phyloP scores from a whole-genome alignment of 2,329 filamentous ascomycete genomes.

The Phaeophleospora eucalypticola region DNA sequence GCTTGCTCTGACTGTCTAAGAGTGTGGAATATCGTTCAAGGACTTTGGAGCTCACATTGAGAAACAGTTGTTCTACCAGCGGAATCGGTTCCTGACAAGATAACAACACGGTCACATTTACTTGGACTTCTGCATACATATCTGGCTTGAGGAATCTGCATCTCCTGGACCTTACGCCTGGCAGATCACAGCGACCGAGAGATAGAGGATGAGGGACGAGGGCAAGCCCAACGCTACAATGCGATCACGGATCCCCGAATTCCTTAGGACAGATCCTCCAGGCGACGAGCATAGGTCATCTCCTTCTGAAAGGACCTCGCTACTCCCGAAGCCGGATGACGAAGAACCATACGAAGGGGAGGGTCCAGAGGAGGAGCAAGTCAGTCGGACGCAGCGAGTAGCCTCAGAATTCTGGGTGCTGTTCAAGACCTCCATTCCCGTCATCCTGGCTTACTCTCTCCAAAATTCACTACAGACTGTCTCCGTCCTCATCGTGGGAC shows the following conservation, averaged over 20 bases:
- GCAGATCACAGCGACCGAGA: no score
- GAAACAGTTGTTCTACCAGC: no score
- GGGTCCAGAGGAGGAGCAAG: conserved; percentile 34
- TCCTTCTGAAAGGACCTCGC: conserved; percentile 40
- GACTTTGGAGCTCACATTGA: no score
- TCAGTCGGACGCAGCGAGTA: conserved; percentile 37
- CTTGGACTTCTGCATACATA: no score
- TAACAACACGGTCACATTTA: no score
- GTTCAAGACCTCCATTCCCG: conserved; percentile 65
- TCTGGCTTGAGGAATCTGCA: no score
- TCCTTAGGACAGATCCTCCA: conserved; percentile 12
- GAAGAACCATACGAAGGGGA: conserved; percentile 33
- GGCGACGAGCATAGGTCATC: neutral
- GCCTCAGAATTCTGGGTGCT: conserved; percentile 63
- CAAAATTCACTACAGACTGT: conserved; percentile 82
- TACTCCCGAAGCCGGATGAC: conserved; percentile 41
- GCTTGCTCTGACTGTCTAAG: no score
- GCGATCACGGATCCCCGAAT: conserved; percentile 28
- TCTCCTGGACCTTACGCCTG: no score
- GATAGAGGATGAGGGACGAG: no score
- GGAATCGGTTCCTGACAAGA: no score
- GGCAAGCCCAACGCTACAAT: no score
- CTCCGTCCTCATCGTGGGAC: conserved; percentile 76
- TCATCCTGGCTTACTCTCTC: conserved; percentile 78
- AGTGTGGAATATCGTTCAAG: no score